Base-by-base conservation (phyloP, 1,139 yeast genomes). In the Taphrina populina region DNA sequence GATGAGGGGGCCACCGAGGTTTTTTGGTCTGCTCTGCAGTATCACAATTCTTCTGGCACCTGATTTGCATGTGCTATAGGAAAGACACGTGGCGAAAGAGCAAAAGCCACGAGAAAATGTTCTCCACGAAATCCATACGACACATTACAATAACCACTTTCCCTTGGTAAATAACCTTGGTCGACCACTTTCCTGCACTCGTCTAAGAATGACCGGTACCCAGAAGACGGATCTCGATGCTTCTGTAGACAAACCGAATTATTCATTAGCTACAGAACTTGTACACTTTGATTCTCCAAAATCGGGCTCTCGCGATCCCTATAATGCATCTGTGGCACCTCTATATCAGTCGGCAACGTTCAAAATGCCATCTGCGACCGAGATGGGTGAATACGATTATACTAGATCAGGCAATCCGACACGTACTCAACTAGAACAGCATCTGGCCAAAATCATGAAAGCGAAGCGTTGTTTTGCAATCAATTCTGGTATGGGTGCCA, bases 261-360 rank as follows among this genome's bases (percentile, higher is more conserved):
- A 34, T 7, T 33, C 52, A 4, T 67, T 61, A 64, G 71, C 29
- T 56, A 88, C 96, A 2, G 85, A 85, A 65, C 76, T 88, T 59
- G 95, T 88, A 27, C 77, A 77, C 62, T 72, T 82, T 56, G 79
- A 78, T 61, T 78, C 82, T 60, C 71, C 76, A 5, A 41, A 44
- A 10, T 49, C 54, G 10, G 43, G 52, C 13, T 44, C 49, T 26
- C 32, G 49, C 5, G 96, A 90, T 71, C 85, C 82, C 65, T 79
- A 82, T 73, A 81, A 84, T 64, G 82, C 96, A 1, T 84, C 95
- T 2, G 84, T 84, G 27, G 86, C 95, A 15, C 96, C 97, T 6
- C 76, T 90, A 55, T 90, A 90, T 71, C 95, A 87, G 69, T 81
- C 95, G 1, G 95, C 97, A 13, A 90, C 97, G 8, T 90, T 90